Evolutionary conservation across 1,139 yeast species (phyloP), one percentile per base, ranked within the genome.

Genomic region (Candida tropicalis): DNA sequence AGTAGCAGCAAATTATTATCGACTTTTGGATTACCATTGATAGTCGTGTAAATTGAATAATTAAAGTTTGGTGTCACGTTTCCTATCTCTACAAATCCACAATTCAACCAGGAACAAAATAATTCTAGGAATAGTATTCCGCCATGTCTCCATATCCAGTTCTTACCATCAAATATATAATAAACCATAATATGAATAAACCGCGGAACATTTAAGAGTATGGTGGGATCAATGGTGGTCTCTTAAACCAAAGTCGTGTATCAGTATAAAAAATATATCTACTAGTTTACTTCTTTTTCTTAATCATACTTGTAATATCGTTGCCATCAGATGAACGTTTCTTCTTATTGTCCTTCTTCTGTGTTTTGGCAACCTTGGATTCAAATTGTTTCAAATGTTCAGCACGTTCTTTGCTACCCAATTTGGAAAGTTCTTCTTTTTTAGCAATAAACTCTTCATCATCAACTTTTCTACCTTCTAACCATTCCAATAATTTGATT

Each of bases 401-500:
- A 1, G 67, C 73, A 50, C 93, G 69, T 45, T 84, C 87, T 47
- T 72, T 75, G 5, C 68, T 76, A 1, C 93, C 95, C 23, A 66
- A 55, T 26, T 68, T 70, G 37, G 77, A 75, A 44, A 91, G 64
- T 44, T 70, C 78, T 20, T 66, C 69, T 7, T 68, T 57, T 56
- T 79, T 84, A 1, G 58, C 72, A 2, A 70, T 37, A 40, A 76
- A 74, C 50, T 86, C 95, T 15, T 63, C 56, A 50, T 87, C 90
- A 36, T 78, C 82, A 2, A 52, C 64, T 3, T 59, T 44, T 45
- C 68, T 79, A 2, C 81, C 93, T 32, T 73, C 73, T 42, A 84
- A 66, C 88, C 87, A 86, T 60, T 86, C 90, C 38, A 84, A 65
- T 28, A 82, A 62, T 56, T 87, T 84, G 48, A 95, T 85, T 61